Evolutionary conservation across 1,139 yeast genomes (phyloP), one percentile per base, ranked within the genome.

Genomic region (Lodderomyces theae): DNA sequence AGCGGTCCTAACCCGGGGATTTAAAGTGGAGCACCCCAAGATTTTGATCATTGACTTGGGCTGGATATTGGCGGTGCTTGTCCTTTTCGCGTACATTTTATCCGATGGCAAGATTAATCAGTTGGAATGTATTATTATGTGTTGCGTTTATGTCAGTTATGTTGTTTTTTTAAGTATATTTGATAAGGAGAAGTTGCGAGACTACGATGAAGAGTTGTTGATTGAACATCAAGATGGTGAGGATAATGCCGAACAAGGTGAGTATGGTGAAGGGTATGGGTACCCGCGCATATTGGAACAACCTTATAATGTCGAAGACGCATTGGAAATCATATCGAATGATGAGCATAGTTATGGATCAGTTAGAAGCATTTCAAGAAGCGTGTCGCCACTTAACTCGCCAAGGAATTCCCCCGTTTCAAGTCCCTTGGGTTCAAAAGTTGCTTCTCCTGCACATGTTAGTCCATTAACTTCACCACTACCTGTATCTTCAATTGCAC

Each of bases 61-160:
- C 3, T 68, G 70, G 63, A 62, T 69, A 4, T 50, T 65, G 12
- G 43, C 55, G 3, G 59, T 75, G 13, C 58, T 78, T 5, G 38
- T 61, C 1, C 42, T 74, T 2, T 66, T 78, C 31, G 58, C 72
- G 41, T 57, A 57, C 40, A 72, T 79, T 38, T 50, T 80, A 11
- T 58, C 65, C 3, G 86, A 80, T 57, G 80, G 79, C 6, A 61
- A 63, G 42, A 64, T 80, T 26, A 72, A 76, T 22, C 40, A 64
- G 3, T 40, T 52, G 11, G 86, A 80, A 50, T 74, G 81, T 42
- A 30, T 62, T 1, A 34, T 59, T 1, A 73, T 80, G 80, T 54
- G 71, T 1, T 12, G 50, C 2, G 47, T 70, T 25, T 77, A 74
- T 53, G 40, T 62, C 12, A 31, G 54, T 1, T 77, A 76, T 45